Percentiles rank a stretch among this genome's conserved stretches.
These are phyloP conservation scores for Amanita exitialis DNA, from an alignment of 768 basidiomycete species.

Conservation along the genomic window DNA sequence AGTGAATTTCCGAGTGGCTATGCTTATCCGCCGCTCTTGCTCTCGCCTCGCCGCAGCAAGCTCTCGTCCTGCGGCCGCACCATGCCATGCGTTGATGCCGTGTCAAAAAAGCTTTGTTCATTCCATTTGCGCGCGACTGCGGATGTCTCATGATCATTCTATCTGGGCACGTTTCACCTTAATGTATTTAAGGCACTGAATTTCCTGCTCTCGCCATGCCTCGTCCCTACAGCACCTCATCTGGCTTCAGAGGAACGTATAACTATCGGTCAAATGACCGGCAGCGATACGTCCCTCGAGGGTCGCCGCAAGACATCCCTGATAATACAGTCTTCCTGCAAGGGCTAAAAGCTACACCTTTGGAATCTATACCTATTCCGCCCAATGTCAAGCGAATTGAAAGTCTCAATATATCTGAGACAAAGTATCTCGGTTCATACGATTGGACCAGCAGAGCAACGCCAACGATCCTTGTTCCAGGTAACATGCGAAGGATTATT, in stretches of 20 bases:
- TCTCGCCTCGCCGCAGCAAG: background rate
- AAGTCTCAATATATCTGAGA: background rate
- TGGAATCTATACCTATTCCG: background rate
- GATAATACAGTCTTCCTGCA: background rate
- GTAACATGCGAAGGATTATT: slow-evolving; percentile 13
- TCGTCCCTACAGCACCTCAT: background rate
- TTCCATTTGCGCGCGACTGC: background rate
- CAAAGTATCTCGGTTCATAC: slow-evolving; percentile 34
- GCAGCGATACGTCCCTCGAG: slow-evolving; percentile 1
- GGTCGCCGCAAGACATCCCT: background rate
- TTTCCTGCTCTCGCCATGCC: background rate
- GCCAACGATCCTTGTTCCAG: slow-evolving; percentile 46
- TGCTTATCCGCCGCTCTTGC: no score
- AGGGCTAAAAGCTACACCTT: background rate
- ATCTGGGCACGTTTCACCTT: background rate
- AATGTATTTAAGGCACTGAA: background rate
- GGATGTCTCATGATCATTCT: background rate
- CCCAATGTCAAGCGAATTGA: background rate
- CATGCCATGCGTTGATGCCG: background rate
- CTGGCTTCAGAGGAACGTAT: slow-evolving; percentile 3
- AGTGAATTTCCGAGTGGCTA: no score
- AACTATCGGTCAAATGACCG: background rate
- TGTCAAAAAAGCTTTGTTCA: background rate
- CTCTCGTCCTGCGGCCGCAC: background rate
- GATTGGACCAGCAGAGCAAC: slow-evolving; percentile 33